phyloP scores from a whole-genome alignment of 2,329 filamentous ascomycete genomes.

The Alternaria brassicicola region DNA sequence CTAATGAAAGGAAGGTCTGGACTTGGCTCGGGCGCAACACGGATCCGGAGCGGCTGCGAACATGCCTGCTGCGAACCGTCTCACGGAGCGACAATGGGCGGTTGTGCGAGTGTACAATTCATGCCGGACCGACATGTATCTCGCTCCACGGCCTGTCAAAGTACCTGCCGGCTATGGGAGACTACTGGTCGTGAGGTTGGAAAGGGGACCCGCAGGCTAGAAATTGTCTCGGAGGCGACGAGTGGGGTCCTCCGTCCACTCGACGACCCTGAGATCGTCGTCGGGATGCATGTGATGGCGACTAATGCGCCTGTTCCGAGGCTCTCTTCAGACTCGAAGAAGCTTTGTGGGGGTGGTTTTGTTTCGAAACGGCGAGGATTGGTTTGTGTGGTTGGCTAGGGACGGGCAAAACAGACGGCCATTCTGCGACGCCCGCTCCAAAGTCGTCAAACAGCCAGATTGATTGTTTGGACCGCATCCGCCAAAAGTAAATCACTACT shows the following conservation, averaged over 20 bases:
- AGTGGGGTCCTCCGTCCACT: slow-evolving; percentile 7
- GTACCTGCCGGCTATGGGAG: slow-evolving; percentile 3
- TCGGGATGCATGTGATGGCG: slow-evolving; percentile 32
- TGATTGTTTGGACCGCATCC: slow-evolving; percentile 5
- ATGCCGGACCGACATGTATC: slow-evolving; percentile 10
- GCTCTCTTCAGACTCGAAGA: slow-evolving; percentile 16
- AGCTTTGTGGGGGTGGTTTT: slow-evolving; percentile 29
- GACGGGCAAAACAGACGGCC: slow-evolving; percentile 14
- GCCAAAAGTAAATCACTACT: neutral
- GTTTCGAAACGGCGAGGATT: slow-evolving; percentile 19
- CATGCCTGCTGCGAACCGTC: neutral
- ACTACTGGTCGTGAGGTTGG: slow-evolving; percentile 9
- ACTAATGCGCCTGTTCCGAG: slow-evolving; percentile 38
- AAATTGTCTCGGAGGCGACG: slow-evolving; percentile 32
- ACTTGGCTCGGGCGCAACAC: neutral
- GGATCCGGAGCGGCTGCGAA: slow-evolving; percentile 13
- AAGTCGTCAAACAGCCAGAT: slow-evolving; percentile 8
- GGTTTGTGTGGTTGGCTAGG: slow-evolving; percentile 4
- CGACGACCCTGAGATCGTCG: slow-evolving; percentile 40
- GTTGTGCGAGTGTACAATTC: neutral
- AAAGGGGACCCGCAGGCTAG: slow-evolving; percentile 30
- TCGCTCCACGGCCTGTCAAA: neutral
- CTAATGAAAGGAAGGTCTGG: slow-evolving; percentile 7
- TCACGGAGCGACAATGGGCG: slow-evolving; percentile 1
- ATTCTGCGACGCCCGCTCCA: slow-evolving; percentile 12